Base-by-base conservation (phyloP, 768 basidiomycete species). In the Melanogaster broomeanus region DNA sequence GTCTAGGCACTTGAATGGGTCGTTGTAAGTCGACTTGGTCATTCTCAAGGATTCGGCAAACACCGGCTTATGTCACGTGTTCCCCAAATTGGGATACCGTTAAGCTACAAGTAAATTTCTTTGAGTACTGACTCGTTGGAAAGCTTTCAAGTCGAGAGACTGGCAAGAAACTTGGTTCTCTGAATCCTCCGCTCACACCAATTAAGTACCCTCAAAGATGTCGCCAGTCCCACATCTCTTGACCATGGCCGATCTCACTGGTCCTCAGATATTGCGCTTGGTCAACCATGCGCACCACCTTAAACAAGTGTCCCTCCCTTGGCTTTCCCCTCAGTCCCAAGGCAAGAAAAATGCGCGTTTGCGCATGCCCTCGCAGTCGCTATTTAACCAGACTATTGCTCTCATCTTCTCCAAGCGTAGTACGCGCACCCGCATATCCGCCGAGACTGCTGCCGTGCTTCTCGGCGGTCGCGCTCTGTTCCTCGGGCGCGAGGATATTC, bases 401-500 rank as follows among this genome's bases (percentile, higher is more conserved):
- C 72, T 98, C 48, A 68, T 98, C 34, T 98, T 99, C 70, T 87
- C 86, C 2, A 99, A 99, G 66, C 84, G 96, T 33, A 92, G 89
- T 62, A 98, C 96, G 0, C 82, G 96, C 39, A 99, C 97, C 0
- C 83, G 97, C 12, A 70, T 98, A 7, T 80, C 93, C 2, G 87
- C 88, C 8, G 96, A 99, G 73, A 95, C 93, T 0, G 82, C 90
- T 22, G 72, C 88, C 0, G 64, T 76, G 2, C 70, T 93, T 12
- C 80, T 99, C 0, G 96, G 96, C 18, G 97, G 94, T 5, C 83
- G 85, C 8, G 85, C 96, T 0, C 78, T 98, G 59, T 99, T 98
- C 69, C 76, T 98, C 8, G 94, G 95, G 2, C 73, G 72, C 42
- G 87, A 88, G 3, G 97, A 98, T 65, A 95, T 98, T 48, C 97